phyloP scores from a whole-genome alignment of 129 eudicot genomes.

The Lonicera japonica region DNA sequence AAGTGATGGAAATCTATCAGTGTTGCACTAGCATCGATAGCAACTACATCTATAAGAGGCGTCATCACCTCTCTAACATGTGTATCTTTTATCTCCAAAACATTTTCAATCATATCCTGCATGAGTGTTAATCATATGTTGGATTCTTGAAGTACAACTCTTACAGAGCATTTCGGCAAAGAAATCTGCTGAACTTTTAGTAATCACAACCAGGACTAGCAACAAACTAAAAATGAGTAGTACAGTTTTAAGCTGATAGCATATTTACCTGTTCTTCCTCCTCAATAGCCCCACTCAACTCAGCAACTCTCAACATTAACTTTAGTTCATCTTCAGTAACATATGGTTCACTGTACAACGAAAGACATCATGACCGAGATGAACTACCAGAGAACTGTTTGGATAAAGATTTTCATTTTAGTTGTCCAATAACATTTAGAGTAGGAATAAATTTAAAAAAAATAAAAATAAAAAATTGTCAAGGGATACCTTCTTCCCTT shows the following conservation, averaged over 20 bases:
- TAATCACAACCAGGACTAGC: not conserved
- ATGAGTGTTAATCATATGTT: not conserved
- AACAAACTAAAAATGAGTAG: conserved; percentile 5
- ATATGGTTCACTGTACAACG: conserved; percentile 39
- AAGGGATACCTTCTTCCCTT: conserved; percentile 49
- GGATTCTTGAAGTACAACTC: not conserved
- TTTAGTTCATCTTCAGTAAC: conserved; percentile 72
- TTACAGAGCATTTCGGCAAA: conserved; percentile 1
- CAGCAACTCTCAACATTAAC: conserved; percentile 68
- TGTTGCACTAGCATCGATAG: conserved; percentile 54
- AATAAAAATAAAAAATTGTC: too few species aligned
- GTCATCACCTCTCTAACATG: conserved; percentile 81
- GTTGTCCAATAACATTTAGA: not conserved
- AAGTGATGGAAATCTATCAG: conserved; percentile 57
- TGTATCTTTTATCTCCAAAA: conserved; percentile 70
- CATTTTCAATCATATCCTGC: conserved; percentile 78
- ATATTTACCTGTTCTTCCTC: conserved; percentile 68
- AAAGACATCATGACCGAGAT: not conserved
- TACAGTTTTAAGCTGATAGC: not conserved
- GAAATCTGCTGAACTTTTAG: not conserved
- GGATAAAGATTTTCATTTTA: not conserved
- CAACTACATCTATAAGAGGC: conserved; percentile 72
- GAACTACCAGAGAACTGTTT: not conserved
- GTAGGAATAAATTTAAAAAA: not conserved
- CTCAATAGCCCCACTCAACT: conserved; percentile 70